Base-by-base conservation (phyloP, 2,329 filamentous ascomycete genomes). In the Ustulina deusta region DNA sequence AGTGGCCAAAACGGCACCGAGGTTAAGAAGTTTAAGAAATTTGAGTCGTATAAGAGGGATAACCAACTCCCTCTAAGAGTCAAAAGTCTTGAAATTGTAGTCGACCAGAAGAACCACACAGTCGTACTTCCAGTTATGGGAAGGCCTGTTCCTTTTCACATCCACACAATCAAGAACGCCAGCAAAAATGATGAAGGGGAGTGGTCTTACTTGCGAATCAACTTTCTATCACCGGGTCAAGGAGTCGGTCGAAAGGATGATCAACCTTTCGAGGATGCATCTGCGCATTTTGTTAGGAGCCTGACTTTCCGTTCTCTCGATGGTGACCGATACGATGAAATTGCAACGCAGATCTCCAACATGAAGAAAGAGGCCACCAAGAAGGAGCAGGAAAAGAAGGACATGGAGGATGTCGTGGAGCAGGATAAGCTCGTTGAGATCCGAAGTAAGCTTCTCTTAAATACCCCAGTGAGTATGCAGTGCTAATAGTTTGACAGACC, bases 371-470 rank as follows among this genome's bases (percentile, higher is more conserved):
- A 95, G 73, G 90, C 93, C 5, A 89, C 93, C 48, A 94, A 97
- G 81, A 92, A 93, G 74, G 96, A 99, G 80, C 94, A 97, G 76
- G 95, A 97, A 81, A 97, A 98, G 89, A 99, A 99, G 83, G 95
- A 99, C 74, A 92, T 99, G 92, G 96, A 99, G 79, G 96, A 99
- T 80, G 96, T 99, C 25, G 94, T 99, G 6, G 96, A 98, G 81
- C 96, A 99, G 80, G 96, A 99, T 79, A 99, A 99, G 83, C 89
- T 99, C 60, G 85, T 97, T 73, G 94, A 97, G 78, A 94, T 98
- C 73, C 88, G 96, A 84, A 97, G 92, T 93, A 84, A 83, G 90
- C 83, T 17, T 6, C 42, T 38, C 40, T 44, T 34, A 3, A 29
- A 13, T 32, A 10, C 13, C 25, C 13, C 40, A 10, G 27, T 46